Base-by-base conservation (phyloP, 2,329 filamentous ascomycete genomes). In the Phialophora expanda region DNA sequence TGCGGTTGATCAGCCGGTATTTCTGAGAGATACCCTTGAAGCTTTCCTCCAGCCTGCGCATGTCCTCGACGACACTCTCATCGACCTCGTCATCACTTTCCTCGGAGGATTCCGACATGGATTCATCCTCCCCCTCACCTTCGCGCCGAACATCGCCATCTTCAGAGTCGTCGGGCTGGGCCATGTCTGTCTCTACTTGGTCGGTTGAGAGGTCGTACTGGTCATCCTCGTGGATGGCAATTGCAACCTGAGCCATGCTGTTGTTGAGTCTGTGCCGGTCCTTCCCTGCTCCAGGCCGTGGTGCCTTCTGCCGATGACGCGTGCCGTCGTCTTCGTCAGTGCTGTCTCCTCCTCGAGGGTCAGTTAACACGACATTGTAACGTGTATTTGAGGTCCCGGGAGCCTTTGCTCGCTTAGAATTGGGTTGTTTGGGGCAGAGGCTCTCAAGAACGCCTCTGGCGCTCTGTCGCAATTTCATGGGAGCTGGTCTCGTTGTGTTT, bases 1-100 rank as follows among this genome's bases (percentile, higher is more conserved):
- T 99, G 69, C 94, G 90, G 79, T 97, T 97, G 76, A 99, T 95
- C 62, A 99, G 81, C 61, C 93, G 89, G 79, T 94, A 99, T 65
- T 89, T 88, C 73, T 91, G 85, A 70, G 86, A 90, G 76, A 98
- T 96, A 59, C 90, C 91, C 44, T 89, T 89, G 76, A 98, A 97
- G 38, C 88, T 90, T 61, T 87, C 84, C 73, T 94, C 89, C 64
- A 99, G 87, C 71, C 89, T 91, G 60, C 88, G 86, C 87, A 99
- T 99, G 77, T 99, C 95, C 61, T 93, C 88, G 68, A 88, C 86
- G 14, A 97, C 91, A 1, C 76, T 77, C 61, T 80, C 78, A 50
- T 83, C 79, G 30, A 78, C 73, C 48, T 80, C 77, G 55, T 80
- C 77, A 17, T 78, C 78, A 54, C 74, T 74, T 9, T 75, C 75